A percentile compares a stretch with the other conserved stretches of the same genome.
Evolutionary conservation across 108 stramenopile species (phyloP).

Genomic region (Pseudonitzschia pungens): DNA sequence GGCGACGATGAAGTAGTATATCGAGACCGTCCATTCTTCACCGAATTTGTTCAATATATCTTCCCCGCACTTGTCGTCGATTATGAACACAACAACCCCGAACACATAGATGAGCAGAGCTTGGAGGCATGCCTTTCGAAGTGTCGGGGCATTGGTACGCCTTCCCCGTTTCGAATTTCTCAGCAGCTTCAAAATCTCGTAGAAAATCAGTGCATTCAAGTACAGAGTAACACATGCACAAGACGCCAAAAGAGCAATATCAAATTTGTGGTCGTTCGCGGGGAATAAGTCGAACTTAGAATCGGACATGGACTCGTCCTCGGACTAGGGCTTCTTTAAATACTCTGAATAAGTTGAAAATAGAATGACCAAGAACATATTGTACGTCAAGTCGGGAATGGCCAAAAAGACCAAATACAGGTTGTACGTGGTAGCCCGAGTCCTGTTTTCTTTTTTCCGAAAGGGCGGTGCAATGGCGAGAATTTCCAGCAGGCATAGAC

Average conservation of each 20-base stretch:
- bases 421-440: background rate
- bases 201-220: background rate
- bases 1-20: background rate
- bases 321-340: no score
- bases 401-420: conserved; percentile 10
- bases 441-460: background rate
- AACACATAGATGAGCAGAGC: background rate
- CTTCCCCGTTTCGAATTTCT: background rate
- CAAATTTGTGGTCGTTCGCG: background rate
- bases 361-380: background rate
- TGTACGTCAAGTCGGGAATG: background rate
- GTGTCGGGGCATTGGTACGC: background rate
- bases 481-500: background rate
- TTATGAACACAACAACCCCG: background rate
- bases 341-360: background rate
- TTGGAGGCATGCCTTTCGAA: background rate
- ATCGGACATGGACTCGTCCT: no score
- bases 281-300: no score
- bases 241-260: background rate
- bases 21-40: background rate
- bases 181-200: background rate
- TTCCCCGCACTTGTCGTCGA: no score
- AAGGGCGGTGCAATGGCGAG: background rate
- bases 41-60: no score
- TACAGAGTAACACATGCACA: conserved; percentile 1